Conservation (phyloP, 768 basidiomycete species). For the Cantharellus anzutake region DNA sequence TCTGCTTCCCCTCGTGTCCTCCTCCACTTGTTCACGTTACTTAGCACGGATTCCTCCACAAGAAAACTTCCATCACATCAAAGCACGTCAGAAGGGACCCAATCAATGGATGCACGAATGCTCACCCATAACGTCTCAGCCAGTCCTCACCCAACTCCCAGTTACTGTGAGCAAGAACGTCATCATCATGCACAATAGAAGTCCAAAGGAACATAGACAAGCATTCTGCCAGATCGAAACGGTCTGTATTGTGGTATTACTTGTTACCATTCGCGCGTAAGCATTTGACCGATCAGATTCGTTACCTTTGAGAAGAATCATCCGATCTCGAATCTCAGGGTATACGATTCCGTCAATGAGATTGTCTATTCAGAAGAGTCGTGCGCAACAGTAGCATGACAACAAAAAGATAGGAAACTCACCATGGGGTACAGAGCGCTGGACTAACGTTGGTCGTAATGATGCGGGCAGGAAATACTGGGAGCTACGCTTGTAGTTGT, state of each 20-base stretch:
- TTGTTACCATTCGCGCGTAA: constrained; percentile 13
- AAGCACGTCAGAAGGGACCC: not conserved
- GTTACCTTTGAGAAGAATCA: constrained; percentile 70
- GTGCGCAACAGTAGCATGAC: not conserved
- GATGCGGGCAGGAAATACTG: constrained; percentile 79
- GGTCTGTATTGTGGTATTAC: constrained; percentile 25
- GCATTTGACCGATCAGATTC: constrained; percentile 8
- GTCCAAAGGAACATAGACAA: constrained; percentile 49
- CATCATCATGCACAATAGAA: constrained; percentile 71
- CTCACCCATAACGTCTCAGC: constrained; percentile 66
- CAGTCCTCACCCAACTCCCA: constrained; percentile 83
- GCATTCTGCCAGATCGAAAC: constrained; percentile 65
- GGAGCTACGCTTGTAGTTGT: constrained; percentile 68
- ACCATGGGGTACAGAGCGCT: constrained; percentile 77
- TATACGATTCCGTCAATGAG: constrained; percentile 82
- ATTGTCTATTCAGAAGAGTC: constrained; percentile 35
- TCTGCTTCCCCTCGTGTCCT: constrained; percentile 63
- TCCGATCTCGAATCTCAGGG: constrained; percentile 75
- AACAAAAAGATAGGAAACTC: constrained; percentile 10
- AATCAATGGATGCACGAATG: constrained; percentile 4
- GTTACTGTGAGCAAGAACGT: constrained; percentile 71
- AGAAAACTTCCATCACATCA: constrained; percentile 37
- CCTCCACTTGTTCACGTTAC: constrained; percentile 73
- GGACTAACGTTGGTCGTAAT: constrained; percentile 71
- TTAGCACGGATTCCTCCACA: constrained; percentile 50